A percentile compares a stretch with the other conserved stretches of the same genome.
These are phyloP conservation scores for Parastagonospora avenae DNA, from an alignment of 2,329 filamentous ascomycete species.

Conservation along the genomic window DNA sequence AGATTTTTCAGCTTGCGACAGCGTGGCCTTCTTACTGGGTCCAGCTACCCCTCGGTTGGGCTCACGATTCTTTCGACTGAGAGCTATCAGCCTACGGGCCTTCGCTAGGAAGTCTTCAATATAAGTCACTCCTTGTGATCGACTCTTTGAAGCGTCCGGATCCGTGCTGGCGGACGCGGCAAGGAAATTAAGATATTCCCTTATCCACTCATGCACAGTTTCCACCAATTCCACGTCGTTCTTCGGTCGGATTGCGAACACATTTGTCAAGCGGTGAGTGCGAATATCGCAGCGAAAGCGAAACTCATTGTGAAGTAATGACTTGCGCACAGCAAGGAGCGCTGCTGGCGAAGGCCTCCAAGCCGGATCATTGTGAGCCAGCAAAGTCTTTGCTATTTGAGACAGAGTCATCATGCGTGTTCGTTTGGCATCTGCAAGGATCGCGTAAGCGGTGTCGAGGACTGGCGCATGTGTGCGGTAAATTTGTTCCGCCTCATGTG, in stretches of 20 bases:
- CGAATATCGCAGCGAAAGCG: constrained; percentile 63
- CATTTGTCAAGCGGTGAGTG: constrained; percentile 58
- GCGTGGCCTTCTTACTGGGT: constrained; percentile 41
- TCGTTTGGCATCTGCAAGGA: constrained; percentile 51
- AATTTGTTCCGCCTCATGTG: constrained; percentile 51
- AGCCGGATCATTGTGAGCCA: constrained; percentile 26
- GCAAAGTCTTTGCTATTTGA: constrained; percentile 53
- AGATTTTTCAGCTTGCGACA: constrained; percentile 18
- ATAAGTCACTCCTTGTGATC: constrained; percentile 26
- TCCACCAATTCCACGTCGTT: constrained; percentile 60
- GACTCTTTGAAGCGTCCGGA: neutral
- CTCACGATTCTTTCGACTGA: constrained; percentile 48
- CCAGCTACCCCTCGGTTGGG: constrained; percentile 42
- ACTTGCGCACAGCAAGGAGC: constrained; percentile 73
- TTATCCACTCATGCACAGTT: constrained; percentile 58
- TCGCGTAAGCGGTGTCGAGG: constrained; percentile 57
- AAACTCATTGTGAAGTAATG: constrained; percentile 64
- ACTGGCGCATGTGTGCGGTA: constrained; percentile 54
- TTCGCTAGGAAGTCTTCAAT: constrained; percentile 50
- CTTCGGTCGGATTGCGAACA: constrained; percentile 67
- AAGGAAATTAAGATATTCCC: constrained; percentile 58
- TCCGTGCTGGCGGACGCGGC: constrained; percentile 28
- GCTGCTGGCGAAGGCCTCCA: constrained; percentile 50
- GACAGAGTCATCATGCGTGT: constrained; percentile 55
- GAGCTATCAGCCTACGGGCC: constrained; percentile 45